Evolutionary conservation across 2,329 filamentous ascomycete species (phyloP).

Genomic region (Fusarium tanahbumbuense): DNA sequence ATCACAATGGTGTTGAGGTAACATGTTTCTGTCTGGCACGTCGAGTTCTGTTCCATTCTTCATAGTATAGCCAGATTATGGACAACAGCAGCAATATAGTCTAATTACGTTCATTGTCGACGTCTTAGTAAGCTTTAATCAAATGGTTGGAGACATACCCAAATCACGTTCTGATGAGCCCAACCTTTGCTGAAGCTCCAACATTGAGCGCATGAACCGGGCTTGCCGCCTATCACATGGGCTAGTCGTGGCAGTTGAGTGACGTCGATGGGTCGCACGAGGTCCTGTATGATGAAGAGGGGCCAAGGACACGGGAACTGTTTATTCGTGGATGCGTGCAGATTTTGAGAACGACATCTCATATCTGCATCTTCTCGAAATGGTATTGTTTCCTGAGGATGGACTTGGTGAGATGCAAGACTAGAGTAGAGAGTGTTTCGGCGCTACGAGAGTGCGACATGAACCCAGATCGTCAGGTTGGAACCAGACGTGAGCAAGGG

Average conservation of each 20-base stretch:
- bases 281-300: conserved; percentile 13
- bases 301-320: conserved; percentile 2
- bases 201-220: conserved; percentile 23
- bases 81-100: background rate
- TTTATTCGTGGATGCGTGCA: conserved; percentile 10
- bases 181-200: conserved; percentile 17
- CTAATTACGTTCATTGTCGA: background rate
- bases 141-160: background rate
- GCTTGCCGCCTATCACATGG: conserved; percentile 41
- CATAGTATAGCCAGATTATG: background rate
- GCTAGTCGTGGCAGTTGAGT: conserved; percentile 24
- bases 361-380: conserved; percentile 10
- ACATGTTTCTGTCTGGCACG: background rate
- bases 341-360: conserved; percentile 6
- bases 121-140: background rate
- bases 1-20: background rate
- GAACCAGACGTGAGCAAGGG: background rate
- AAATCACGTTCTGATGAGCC: background rate
- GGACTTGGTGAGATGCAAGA: background rate
- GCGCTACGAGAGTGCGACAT: background rate
- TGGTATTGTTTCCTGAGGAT: background rate
- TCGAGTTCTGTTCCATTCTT: background rate
- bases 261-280: conserved; percentile 35
- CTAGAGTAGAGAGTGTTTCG: background rate
- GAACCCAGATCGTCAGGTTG: background rate